These are phyloP conservation scores for Ampelocalamus luodianensis DNA, from an alignment of 176 grass and related monocot species.

Conservation along the genomic window DNA sequence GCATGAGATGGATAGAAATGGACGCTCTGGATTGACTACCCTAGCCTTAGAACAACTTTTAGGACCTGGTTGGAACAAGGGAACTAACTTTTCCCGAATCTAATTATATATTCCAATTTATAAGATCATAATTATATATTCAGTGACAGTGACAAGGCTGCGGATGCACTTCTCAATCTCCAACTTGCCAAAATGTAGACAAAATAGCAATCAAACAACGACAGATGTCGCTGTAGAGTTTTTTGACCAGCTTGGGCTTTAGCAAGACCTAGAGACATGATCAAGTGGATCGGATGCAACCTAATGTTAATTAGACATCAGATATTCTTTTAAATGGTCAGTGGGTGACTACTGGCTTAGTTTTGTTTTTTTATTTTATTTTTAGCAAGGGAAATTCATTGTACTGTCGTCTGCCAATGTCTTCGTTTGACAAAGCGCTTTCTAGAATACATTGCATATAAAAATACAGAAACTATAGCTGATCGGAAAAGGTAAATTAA, in stretches of 20 bases:
- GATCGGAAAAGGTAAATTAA: neutral
- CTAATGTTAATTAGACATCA: neutral
- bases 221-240: neutral
- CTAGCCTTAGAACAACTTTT: too few relatives aligned
- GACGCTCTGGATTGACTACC: too few relatives aligned
- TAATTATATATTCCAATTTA: neutral
- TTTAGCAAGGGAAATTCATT: neutral
- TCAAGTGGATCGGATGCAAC: constrained; percentile 17
- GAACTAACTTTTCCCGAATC: too few relatives aligned
- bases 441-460: neutral
- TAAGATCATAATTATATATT: neutral
- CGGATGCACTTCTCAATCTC: neutral
- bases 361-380: neutral
- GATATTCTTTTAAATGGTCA: neutral
- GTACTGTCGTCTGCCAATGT: neutral
- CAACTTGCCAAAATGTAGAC: neutral
- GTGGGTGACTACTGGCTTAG: neutral
- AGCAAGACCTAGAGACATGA: neutral
- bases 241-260: neutral
- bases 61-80: rapidly evolving
- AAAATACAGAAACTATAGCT: neutral
- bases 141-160: neutral
- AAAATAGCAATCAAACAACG: constrained; percentile 18
- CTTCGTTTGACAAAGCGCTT: neutral
- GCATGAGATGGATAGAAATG: neutral